Evolutionary conservation across 768 basidiomycete species (phyloP).

Genomic region (Tulasnella sp.): DNA sequence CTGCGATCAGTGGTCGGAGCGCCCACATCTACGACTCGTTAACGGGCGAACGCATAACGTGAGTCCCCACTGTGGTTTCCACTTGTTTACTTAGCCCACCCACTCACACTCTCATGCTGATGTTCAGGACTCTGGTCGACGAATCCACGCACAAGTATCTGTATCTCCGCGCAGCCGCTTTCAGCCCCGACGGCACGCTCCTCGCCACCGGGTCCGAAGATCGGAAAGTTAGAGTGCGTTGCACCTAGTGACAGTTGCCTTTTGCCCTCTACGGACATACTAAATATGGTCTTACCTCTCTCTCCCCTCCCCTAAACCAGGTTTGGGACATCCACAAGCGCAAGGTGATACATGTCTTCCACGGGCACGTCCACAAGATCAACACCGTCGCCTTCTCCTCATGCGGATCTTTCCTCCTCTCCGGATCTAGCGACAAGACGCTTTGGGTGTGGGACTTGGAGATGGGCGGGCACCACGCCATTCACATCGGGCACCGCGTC

Average conservation of each 20-base stretch:
- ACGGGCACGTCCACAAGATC: slow-evolving; percentile 10
- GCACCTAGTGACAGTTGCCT: neutral
- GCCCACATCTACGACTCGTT: neutral
- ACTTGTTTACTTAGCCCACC: neutral
- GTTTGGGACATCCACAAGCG: neutral
- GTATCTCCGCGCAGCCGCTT: neutral
- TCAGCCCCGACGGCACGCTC: neutral
- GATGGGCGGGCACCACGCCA: slow-evolving; percentile 1
- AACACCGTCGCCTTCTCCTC: slow-evolving; percentile 2
- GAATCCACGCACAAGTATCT: neutral
- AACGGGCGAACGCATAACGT: neutral
- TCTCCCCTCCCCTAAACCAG: neutral
- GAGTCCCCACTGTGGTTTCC: neutral
- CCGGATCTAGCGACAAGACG: slow-evolving; percentile 9
- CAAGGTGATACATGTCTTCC: neutral
- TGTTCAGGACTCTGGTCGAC: neutral
- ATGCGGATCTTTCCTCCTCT: neutral
- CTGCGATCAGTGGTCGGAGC: neutral
- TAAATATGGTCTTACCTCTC: too few relatives aligned
- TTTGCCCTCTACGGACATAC: neutral
- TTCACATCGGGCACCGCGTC: neutral
- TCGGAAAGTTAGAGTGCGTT: neutral
- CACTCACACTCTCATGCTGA: neutral
- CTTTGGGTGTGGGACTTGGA: slow-evolving; percentile 7
- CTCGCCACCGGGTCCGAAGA: slow-evolving; percentile 8